phyloP scores from a whole-genome alignment of 768 basidiomycete genomes.

The Boletus tylopilopsis region DNA sequence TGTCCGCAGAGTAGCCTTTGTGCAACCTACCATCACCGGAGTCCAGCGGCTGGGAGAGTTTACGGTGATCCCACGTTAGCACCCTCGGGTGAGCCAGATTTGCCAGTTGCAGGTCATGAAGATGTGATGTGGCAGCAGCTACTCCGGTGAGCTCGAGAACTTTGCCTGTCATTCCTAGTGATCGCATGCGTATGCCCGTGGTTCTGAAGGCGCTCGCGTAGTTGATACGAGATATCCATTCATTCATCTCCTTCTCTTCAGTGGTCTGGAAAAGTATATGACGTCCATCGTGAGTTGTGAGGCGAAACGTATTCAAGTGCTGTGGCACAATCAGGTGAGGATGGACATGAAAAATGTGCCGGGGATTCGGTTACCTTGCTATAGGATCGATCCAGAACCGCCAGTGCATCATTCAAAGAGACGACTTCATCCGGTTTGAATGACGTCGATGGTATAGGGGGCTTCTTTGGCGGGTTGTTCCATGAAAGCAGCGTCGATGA shows the following conservation, averaged over 20 bases:
- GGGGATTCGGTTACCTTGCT: slow-evolving; percentile 52
- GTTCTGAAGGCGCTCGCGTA: slow-evolving; percentile 93
- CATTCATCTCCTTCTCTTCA: slow-evolving; percentile 69
- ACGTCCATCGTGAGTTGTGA: slow-evolving; percentile 72
- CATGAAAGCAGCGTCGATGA: slow-evolving; percentile 44
- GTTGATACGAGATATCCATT: slow-evolving; percentile 91
- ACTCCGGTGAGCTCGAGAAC: slow-evolving; percentile 78
- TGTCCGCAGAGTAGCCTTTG: slow-evolving; percentile 30
- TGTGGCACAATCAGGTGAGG: slow-evolving; percentile 6
- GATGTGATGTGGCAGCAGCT: slow-evolving; percentile 82
- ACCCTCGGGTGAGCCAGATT: slow-evolving; percentile 23
- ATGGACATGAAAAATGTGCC: not conserved
- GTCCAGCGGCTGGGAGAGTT: slow-evolving; percentile 38
- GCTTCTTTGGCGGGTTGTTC: slow-evolving; percentile 33
- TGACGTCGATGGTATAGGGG: slow-evolving; percentile 38
- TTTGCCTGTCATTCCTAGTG: slow-evolving; percentile 60
- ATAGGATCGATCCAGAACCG: slow-evolving; percentile 76
- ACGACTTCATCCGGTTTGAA: slow-evolving; percentile 85
- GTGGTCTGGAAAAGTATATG: slow-evolving; percentile 77
- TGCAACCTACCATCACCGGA: slow-evolving; percentile 21
- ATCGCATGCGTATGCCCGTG: slow-evolving; percentile 75
- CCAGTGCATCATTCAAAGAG: slow-evolving; percentile 72
- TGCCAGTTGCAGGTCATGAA: slow-evolving; percentile 58
- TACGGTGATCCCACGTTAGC: slow-evolving; percentile 41
- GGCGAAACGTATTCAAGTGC: slow-evolving; percentile 73